phyloP scores from a whole-genome alignment of 192 early-diverging fungal genomes.

The Thamnidium elegans region DNA sequence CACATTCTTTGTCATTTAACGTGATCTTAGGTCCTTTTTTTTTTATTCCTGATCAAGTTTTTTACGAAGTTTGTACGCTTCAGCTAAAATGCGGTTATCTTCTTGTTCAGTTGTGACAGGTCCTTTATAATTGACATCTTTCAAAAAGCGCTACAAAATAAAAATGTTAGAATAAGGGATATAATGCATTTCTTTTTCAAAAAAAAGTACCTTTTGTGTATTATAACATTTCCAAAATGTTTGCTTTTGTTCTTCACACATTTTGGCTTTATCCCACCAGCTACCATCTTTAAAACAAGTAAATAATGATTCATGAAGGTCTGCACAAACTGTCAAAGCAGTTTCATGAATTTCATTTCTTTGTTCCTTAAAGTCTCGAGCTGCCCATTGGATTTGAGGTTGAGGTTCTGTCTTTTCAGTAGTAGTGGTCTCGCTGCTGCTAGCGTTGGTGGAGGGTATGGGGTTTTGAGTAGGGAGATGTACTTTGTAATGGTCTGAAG shows the following conservation, averaged over 20 bases:
- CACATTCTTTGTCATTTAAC: too few species aligned
- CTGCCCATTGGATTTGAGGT: constrained; percentile 19
- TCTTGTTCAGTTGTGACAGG: constrained; percentile 22
- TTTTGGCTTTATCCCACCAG: constrained; percentile 41
- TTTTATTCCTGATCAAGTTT: background rate
- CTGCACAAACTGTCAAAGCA: constrained; percentile 31
- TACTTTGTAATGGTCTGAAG: constrained; percentile 20
- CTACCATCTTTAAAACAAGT: constrained; percentile 38
- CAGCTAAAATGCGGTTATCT: constrained; percentile 5
- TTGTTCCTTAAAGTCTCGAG: constrained; percentile 29
- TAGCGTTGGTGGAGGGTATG: background rate
- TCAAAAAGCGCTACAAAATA: constrained; percentile 19
- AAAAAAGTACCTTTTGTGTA: constrained; percentile 26
- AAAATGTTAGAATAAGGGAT: background rate
- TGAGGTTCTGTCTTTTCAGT: background rate
- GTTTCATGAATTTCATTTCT: constrained; percentile 34
- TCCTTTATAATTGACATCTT: constrained; percentile 24
- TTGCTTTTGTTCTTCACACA: constrained; percentile 40
- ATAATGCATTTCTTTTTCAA: background rate
- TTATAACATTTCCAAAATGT: constrained; percentile 38
- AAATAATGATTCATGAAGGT: constrained; percentile 31
- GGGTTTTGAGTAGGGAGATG: constrained; percentile 21
- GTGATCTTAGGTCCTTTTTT: too few species aligned
- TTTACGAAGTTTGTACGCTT: constrained; percentile 7
- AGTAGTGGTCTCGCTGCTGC: background rate